Conservation (phyloP, 2,329 filamentous ascomycete species). For the Pseudogymnoascus sp. region DNA sequence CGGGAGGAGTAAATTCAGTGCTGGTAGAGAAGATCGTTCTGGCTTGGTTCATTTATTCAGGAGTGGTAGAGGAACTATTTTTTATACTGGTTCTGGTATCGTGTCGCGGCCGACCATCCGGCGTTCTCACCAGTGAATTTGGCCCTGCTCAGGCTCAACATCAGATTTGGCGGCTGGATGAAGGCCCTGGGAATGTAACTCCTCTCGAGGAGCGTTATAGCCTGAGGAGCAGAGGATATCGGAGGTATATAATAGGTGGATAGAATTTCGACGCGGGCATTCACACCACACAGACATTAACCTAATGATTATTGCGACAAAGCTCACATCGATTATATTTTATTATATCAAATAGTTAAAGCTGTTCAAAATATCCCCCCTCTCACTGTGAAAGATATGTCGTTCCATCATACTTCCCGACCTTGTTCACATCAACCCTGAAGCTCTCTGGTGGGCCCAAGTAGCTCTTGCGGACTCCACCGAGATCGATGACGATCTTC, state of each 20-base stretch:
- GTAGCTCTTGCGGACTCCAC: conserved; percentile 32
- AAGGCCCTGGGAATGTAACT: not conserved
- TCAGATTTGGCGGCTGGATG: not conserved
- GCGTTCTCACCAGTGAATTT: not conserved
- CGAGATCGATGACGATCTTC: conserved; percentile 34
- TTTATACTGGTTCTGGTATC: not conserved
- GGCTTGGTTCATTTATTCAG: not conserved
- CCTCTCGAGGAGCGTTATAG: not conserved
- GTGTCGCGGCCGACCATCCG: not conserved
- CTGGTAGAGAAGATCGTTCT: not conserved
- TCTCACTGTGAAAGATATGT: not conserved
- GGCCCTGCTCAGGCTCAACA: not conserved
- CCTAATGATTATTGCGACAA: not conserved
- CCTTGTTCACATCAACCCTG: conserved; percentile 12
- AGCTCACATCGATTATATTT: not conserved
- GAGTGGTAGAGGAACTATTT: not conserved
- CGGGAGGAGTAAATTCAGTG: not conserved
- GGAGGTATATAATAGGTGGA: not conserved
- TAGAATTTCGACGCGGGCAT: not conserved
- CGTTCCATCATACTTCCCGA: not conserved
- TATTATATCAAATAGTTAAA: conserved; percentile 3
- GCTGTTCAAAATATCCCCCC: not conserved
- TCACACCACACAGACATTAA: not conserved
- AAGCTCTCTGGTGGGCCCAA: conserved; percentile 34
- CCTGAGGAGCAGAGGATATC: not conserved